phyloP scores from a whole-genome alignment of 164 flowering plant genomes.

The Annona cherimola region DNA sequence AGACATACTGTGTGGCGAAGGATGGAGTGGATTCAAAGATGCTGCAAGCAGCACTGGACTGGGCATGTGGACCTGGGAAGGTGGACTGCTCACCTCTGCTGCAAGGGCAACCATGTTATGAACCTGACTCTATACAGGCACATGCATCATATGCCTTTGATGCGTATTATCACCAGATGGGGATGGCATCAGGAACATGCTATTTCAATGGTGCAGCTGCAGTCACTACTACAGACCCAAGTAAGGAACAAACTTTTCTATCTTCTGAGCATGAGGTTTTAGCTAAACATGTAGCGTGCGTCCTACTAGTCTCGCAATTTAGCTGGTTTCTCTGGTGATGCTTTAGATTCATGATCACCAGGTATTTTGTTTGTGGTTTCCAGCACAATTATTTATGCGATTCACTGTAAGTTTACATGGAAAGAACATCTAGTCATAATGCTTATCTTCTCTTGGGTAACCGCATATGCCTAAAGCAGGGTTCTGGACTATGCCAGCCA shows the following conservation, averaged over 20 bases:
- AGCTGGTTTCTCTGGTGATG: too few species aligned
- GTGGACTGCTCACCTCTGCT: constrained; percentile 72
- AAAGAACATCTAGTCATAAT: too few species aligned
- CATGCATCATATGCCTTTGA: constrained; percentile 87
- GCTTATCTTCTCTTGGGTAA: too few species aligned
- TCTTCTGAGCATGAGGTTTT: not conserved
- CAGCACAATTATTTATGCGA: too few species aligned
- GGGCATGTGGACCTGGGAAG: constrained; percentile 98
- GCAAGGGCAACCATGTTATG: constrained; percentile 81
- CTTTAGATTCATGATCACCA: too few species aligned
- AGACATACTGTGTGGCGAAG: constrained; percentile 67
- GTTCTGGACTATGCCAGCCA: too few species aligned
- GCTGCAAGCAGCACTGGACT: constrained; percentile 84
- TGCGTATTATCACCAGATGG: constrained; percentile 65
- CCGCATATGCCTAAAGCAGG: too few species aligned
- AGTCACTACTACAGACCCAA: constrained; percentile 75
- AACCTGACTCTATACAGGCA: constrained; percentile 58
- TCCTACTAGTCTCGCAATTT: too few species aligned
- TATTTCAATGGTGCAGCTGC: constrained; percentile 86
- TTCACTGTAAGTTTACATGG: too few species aligned
- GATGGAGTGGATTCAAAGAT: constrained; percentile 63
- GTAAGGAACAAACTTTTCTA: constrained; percentile 32
- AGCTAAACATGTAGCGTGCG: not conserved
- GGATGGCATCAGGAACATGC: constrained; percentile 61
- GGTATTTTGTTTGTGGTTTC: too few species aligned